Base-by-base conservation (phyloP, 257 asterid genomes). In the Petunia secreta region DNA sequence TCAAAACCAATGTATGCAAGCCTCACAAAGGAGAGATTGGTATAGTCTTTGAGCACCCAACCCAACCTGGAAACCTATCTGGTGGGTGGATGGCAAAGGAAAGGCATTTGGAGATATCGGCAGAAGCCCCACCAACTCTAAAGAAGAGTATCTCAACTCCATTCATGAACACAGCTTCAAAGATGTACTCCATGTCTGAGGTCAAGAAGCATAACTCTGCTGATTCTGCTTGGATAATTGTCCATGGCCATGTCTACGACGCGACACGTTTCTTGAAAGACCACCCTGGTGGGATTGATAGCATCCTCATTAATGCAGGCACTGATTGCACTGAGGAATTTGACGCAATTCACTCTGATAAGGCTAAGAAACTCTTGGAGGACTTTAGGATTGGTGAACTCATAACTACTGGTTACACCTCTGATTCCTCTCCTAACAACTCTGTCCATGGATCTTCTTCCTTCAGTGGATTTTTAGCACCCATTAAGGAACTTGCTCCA, bases 21-120 rank as follows among this genome's bases (percentile, higher is more conserved):
- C 92, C 97, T 6, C 91, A 87, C 87, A 90, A 81, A 75, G 98
- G 97, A 6, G 98, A 95, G 78, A 89, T 93, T 3, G 99, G 98
- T 34, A 91, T 95, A 10, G 86, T 95, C 7, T 95, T 95, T 80
- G 97, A 93, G 93, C 98, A 95, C 79, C 99, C 99, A 63, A 95
- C 97, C 10, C 96, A 89, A 16, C 97, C 98, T 0, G 99, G 98
- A 1, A 91, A 88, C 86, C 91, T 87, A 50, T 81, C 99, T 0
- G 97, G 99, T 46, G 99, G 99, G 73, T 95, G 99, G 99, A 93
- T 95, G 99, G 97, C 94, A 1, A 92, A 90, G 88, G 94, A 91
- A 82, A 90, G 92, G 62, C 90, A 90, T 80, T 89, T 89, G 8
- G 94, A 92, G 75, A 84, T 76, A 60, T 82, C 97, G 2, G 77